These are phyloP conservation scores for Globisporangium takayamanum DNA, from an alignment of 352 stramenopile species.

Conservation along the genomic window DNA sequence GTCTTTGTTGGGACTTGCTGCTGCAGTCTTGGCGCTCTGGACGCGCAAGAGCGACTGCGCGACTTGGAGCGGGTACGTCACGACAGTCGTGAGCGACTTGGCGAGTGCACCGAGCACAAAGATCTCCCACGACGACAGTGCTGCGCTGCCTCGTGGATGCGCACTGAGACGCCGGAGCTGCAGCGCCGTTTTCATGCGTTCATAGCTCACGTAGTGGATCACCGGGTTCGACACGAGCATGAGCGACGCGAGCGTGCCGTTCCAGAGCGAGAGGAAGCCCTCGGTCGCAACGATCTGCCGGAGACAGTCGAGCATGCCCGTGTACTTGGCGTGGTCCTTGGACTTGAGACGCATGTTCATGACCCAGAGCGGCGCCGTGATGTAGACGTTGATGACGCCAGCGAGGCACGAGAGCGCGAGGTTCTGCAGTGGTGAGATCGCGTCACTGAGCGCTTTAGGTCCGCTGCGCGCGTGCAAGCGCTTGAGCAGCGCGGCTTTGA, in stretches of 20 bases:
- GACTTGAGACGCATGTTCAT: conserved; percentile 91
- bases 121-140: conserved; percentile 75
- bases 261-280: conserved; percentile 87
- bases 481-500: conserved; percentile 65
- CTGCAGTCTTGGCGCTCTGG: conserved; percentile 22
- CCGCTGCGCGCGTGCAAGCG: conserved; percentile 29
- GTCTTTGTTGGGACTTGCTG: conserved; percentile 1
- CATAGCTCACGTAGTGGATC: conserved; percentile 95
- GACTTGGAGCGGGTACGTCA: conserved; percentile 93
- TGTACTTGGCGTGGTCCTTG: conserved; percentile 64
- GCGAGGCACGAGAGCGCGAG: conserved; percentile 59
- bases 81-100: conserved; percentile 90
- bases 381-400: conserved; percentile 85
- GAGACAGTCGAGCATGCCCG: conserved; percentile 44
- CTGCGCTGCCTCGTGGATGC: conserved; percentile 11
- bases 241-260: conserved; percentile 86
- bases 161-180: conserved; percentile 27
- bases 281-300: conserved; percentile 58
- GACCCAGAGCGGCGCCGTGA: conserved; percentile 90
- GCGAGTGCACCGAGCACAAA: conserved; percentile 89
- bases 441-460: conserved; percentile 18
- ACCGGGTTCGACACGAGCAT: conserved; percentile 93
- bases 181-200: conserved; percentile 83
- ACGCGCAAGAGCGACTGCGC: conserved; percentile 88
- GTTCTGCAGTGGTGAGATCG: conserved; percentile 51